Evolutionary conservation across 2,329 filamentous ascomycete species (phyloP).

Genomic region (Penicillium concentricum): DNA sequence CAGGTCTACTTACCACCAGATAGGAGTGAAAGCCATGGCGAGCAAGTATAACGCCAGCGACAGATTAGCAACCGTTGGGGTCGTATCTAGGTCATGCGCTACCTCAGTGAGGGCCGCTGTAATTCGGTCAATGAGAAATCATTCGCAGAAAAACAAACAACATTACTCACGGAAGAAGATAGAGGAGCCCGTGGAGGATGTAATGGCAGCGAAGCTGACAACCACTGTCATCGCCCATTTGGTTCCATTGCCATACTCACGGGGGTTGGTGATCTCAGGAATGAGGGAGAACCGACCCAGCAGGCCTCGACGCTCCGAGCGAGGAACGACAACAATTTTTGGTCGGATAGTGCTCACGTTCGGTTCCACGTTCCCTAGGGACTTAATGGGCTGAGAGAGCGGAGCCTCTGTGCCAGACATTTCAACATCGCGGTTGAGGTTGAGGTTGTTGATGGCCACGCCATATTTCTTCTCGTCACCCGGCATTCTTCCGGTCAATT

Average conservation of each 20-base stretch:
- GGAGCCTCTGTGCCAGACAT: no score
- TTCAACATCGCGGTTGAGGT: no score
- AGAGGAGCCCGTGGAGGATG: neutral
- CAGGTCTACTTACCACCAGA: neutral
- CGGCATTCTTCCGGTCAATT: neutral
- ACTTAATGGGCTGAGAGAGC: no score
- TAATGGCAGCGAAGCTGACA: neutral
- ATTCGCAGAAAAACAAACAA: no score
- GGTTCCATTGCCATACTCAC: neutral
- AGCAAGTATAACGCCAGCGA: neutral
- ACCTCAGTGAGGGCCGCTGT: neutral
- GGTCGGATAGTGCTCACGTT: no score
- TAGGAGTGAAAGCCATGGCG: neutral
- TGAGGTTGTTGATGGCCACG: no score
- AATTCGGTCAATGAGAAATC: no score
- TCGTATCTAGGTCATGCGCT: neutral
- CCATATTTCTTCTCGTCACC: no score
- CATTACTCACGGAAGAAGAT: neutral
- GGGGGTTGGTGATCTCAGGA: neutral
- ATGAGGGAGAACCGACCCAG: neutral
- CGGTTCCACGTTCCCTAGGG: no score
- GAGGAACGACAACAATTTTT: neutral
- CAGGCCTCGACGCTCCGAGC: neutral
- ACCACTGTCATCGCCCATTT: neutral
- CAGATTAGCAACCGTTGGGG: neutral